Percentiles rank a stretch among this genome's conserved stretches.
Conservation (phyloP, 805 yeast genomes). For the Ogataea saltuana region DNA sequence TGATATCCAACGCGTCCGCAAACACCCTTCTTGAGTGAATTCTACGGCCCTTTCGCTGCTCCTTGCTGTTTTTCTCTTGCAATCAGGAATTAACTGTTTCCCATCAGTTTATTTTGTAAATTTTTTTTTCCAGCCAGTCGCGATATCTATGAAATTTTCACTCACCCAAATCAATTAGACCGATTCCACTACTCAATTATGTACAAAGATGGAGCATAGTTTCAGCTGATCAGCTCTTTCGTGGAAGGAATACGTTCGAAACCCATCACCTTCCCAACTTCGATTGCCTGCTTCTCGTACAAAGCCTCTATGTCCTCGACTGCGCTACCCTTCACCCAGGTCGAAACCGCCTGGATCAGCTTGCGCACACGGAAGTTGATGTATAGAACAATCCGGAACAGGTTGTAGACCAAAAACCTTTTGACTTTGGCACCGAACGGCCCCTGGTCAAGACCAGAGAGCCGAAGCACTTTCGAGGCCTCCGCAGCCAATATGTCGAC, state of each 20-base stretch:
- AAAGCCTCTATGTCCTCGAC: constrained; percentile 45
- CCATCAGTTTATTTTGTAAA: neutral
- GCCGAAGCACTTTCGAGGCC: constrained; percentile 39
- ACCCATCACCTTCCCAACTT: constrained; percentile 46
- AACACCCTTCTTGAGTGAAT: no score
- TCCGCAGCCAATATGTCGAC: constrained; percentile 60
- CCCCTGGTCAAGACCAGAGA: constrained; percentile 15
- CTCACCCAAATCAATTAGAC: neutral
- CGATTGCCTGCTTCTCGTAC: constrained; percentile 44
- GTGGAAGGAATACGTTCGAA: constrained; percentile 37
- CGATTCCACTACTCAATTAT: neutral
- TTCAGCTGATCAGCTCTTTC: no score
- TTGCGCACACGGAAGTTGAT: constrained; percentile 26
- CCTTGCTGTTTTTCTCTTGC: neutral
- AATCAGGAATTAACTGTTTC: neutral
- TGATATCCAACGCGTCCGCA: no score
- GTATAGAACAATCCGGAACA: constrained; percentile 30
- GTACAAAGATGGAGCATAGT: no score
- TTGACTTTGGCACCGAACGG: constrained; percentile 16
- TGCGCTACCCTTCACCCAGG: constrained; percentile 23
- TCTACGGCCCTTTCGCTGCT: no score
- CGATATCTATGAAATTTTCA: neutral
- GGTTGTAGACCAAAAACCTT: constrained; percentile 17
- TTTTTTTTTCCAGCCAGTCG: neutral
- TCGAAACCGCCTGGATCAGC: constrained; percentile 10